phyloP scores from a whole-genome alignment of 1,284 basidiomycete genomes.

The Microbotryum saponariae region DNA sequence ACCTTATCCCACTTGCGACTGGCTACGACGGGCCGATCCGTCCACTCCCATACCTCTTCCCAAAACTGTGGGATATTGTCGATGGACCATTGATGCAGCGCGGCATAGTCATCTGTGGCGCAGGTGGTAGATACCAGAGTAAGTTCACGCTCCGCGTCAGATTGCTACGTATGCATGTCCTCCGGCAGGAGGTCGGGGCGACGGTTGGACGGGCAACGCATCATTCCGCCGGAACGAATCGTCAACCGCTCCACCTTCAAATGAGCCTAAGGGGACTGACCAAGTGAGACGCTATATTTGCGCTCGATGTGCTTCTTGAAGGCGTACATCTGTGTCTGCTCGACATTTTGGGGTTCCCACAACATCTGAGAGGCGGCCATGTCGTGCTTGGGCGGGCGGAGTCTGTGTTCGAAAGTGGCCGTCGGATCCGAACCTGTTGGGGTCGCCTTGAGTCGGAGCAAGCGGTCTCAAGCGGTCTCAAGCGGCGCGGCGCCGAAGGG shows the following conservation, averaged over 20 bases:
- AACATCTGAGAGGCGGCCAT: not conserved
- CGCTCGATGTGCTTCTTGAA: conserved; percentile 2
- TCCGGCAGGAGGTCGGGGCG: not conserved
- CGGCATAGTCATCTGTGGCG: conserved; percentile 49
- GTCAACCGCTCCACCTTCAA: not conserved
- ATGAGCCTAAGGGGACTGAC: not conserved
- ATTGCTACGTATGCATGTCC: not conserved
- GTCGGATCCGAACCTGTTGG: too few species aligned
- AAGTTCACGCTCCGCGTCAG: not conserved
- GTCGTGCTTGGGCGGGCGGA: too few species aligned
- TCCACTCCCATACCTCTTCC: conserved; percentile 63
- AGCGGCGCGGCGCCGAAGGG: too few species aligned
- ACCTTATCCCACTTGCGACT: conserved; percentile 46
- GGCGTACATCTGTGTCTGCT: conserved; percentile 5
- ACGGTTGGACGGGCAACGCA: not conserved
- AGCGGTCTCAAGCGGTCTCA: too few species aligned
- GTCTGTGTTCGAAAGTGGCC: too few species aligned
- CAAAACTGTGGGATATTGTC: conserved; percentile 60
- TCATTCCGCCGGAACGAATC: too few species aligned
- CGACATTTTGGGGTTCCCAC: conserved; percentile 4
- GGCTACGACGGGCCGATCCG: conserved; percentile 56
- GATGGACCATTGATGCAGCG: conserved; percentile 66
- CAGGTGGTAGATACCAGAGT: too few species aligned
- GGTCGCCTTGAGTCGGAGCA: too few species aligned
- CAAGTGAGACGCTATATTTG: conserved; percentile 3